These are phyloP conservation scores for Trichoderma harzianum DNA, from an alignment of 2,329 filamentous ascomycete species.

Conservation along the genomic window DNA sequence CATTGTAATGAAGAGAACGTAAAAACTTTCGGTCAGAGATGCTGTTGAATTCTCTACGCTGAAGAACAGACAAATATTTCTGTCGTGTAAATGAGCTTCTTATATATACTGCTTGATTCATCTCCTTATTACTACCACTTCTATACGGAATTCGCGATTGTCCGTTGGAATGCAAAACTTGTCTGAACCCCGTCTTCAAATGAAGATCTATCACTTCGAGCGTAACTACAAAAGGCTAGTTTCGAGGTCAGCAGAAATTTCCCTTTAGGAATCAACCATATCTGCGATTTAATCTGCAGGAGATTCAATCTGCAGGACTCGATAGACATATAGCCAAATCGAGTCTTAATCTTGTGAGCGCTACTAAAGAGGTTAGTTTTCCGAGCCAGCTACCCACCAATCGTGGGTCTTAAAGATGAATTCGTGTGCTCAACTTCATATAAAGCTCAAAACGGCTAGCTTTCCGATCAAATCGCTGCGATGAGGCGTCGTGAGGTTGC, in stretches of 20 bases:
- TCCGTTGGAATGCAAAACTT: not conserved
- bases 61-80: not conserved
- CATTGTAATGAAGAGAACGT: not conserved
- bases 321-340: no score
- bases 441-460: not conserved
- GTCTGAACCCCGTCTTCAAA: not conserved
- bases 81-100: not conserved
- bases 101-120: not conserved
- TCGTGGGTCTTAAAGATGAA: not conserved
- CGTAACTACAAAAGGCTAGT: not conserved
- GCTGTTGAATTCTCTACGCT: not conserved
- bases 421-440: not conserved
- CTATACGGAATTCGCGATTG: not conserved
- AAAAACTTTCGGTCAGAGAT: not conserved
- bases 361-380: not conserved
- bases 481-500: not conserved
- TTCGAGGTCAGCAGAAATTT: not conserved
- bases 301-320: not conserved
- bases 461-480: not conserved
- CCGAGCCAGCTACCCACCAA: not conserved
- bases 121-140: not conserved
- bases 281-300: no score
- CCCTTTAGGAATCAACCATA: conserved; percentile 16
- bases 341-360: not conserved
- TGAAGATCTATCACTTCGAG: not conserved